These are phyloP conservation scores for Cinnamomum chago DNA, from an alignment of 164 flowering plant species.

Conservation along the genomic window DNA sequence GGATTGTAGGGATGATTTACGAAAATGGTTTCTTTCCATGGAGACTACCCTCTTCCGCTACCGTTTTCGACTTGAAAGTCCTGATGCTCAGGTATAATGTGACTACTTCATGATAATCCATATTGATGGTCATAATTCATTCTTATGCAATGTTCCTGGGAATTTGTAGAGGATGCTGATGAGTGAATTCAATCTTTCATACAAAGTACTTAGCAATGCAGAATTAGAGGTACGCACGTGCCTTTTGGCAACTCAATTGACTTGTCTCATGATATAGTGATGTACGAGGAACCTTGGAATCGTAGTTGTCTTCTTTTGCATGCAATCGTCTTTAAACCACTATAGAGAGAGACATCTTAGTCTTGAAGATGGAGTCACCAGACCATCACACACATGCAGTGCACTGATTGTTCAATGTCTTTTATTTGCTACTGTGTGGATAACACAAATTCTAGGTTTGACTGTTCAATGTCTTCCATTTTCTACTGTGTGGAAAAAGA, in stretches of 20 bases:
- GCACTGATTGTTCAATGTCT: too few species aligned
- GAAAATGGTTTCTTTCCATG: conserved; percentile 87
- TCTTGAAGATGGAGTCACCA: too few species aligned
- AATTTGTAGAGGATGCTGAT: conserved; percentile 46
- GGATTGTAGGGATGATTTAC: conserved; percentile 64
- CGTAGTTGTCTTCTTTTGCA: too few species aligned
- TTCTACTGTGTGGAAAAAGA: too few species aligned
- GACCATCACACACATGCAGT: too few species aligned
- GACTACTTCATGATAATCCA: background rate
- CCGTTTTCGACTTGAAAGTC: conserved; percentile 43
- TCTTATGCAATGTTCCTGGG: background rate
- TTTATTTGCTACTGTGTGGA: too few species aligned
- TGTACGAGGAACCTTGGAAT: too few species aligned
- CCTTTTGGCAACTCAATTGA: background rate
- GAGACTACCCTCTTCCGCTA: conserved; percentile 77
- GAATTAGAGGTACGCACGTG: conserved; percentile 66
- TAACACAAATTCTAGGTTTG: too few species aligned
- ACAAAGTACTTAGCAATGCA: conserved; percentile 52
- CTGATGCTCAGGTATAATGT: conserved; percentile 60
- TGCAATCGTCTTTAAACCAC: too few species aligned
- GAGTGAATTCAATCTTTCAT: conserved; percentile 63
- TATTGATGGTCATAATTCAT: background rate
- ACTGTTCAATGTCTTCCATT: too few species aligned
- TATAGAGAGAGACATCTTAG: too few species aligned
- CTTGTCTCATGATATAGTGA: background rate